A percentile compares a stretch with the other conserved stretches of the same genome.
Evolutionary conservation across 2,329 filamentous ascomycete species (phyloP).

Genomic region (Diaporthe sp.): DNA sequence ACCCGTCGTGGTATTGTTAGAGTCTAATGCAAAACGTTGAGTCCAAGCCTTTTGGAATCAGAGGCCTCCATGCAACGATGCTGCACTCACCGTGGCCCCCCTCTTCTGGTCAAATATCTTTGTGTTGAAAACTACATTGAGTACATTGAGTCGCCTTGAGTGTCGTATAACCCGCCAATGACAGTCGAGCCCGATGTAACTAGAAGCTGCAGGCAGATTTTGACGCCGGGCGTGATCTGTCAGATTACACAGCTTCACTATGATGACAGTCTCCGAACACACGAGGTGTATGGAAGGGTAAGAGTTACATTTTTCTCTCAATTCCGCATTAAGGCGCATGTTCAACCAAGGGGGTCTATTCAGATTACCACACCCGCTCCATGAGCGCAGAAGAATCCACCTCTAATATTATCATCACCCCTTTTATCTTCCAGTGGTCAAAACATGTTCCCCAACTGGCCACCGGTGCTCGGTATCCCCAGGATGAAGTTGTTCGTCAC

Average conservation of each 20-base stretch:
- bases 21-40: too few species aligned
- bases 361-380: not conserved
- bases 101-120: not conserved
- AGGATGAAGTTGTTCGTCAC: not conserved
- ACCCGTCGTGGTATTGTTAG: too few species aligned
- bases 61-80: too few species aligned
- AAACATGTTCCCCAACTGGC: slow-evolving; percentile 1
- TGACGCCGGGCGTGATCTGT: not conserved
- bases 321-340: not conserved
- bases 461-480: not conserved
- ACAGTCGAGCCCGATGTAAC: not conserved
- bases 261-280: not conserved
- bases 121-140: too few species aligned
- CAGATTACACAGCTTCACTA: not conserved
- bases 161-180: not conserved
- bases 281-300: not conserved
- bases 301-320: not conserved
- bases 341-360: not conserved
- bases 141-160: not conserved
- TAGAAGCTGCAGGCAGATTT: not conserved
- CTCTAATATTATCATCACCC: not conserved
- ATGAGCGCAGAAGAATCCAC: not conserved
- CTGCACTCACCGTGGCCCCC: too few species aligned
- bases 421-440: not conserved
- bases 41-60: too few species aligned